A percentile compares a stretch with the other conserved stretches of the same genome.
Conservation (phyloP, 1,284 basidiomycete species). For the Microbotryum scabiosae region DNA sequence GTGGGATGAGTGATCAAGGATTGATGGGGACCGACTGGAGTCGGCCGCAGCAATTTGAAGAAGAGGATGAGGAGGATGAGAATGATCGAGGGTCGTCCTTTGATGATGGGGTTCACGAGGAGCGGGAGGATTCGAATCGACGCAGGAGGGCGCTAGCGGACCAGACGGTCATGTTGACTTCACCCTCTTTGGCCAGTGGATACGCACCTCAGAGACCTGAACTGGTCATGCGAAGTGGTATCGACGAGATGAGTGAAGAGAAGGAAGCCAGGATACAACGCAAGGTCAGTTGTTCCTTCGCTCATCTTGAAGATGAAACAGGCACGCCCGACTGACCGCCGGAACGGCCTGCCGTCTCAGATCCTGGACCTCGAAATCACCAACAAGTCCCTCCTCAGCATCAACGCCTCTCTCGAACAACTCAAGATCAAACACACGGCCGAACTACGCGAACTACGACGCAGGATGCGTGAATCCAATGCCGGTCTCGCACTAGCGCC, state of each 20-base stretch:
- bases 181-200: too few relatives aligned
- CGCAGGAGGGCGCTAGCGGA: not conserved
- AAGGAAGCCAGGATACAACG: conserved; percentile 15
- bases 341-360: conserved; percentile 8
- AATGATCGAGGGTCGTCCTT: too few relatives aligned
- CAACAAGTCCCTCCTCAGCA: conserved; percentile 42
- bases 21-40: not conserved
- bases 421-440: conserved; percentile 40
- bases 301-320: not conserved
- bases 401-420: conserved; percentile 43
- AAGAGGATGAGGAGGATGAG: not conserved
- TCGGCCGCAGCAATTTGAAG: not conserved
- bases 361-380: conserved; percentile 44
- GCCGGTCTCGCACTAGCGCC: conserved; percentile 2
- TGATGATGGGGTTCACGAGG: too few relatives aligned
- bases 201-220: not conserved
- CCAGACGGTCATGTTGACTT: too few relatives aligned
- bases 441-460: conserved; percentile 39
- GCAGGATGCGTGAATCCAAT: conserved; percentile 25
- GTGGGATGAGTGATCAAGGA: not conserved
- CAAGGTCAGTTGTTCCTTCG: conserved; percentile 4
- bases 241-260: conserved; percentile 8
- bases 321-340: not conserved
- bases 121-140: not conserved
- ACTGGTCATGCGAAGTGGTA: not conserved